Conservation (phyloP, 352 stramenopile species). For the Phytophthora tentaculata region DNA sequence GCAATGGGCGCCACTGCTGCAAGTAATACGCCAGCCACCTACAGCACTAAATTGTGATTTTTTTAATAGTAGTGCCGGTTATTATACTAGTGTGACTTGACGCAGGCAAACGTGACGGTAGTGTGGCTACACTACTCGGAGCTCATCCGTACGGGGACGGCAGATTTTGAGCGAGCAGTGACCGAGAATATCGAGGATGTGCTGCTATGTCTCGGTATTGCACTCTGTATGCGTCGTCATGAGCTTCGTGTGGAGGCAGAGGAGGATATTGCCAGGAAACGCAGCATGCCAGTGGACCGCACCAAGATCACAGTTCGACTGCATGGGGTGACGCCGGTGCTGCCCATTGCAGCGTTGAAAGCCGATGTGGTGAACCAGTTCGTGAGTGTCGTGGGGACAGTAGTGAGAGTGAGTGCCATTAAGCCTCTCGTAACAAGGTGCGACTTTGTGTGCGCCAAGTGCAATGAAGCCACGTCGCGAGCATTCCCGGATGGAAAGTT, state of each 20-base stretch:
- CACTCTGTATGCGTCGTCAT: slow-evolving; percentile 67
- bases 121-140: slow-evolving; percentile 65
- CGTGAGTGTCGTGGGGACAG: slow-evolving; percentile 71
- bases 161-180: slow-evolving; percentile 60
- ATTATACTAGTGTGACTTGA: slow-evolving; percentile 53
- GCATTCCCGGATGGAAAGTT: slow-evolving; percentile 88
- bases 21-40: slow-evolving; percentile 18
- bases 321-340: slow-evolving; percentile 67
- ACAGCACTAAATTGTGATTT: not conserved
- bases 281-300: slow-evolving; percentile 49
- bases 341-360: slow-evolving; percentile 77
- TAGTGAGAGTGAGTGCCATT: slow-evolving; percentile 86
- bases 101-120: slow-evolving; percentile 48
- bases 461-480: slow-evolving; percentile 68
- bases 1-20: slow-evolving; percentile 60
- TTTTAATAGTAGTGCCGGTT: slow-evolving; percentile 2
- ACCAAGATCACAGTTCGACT: slow-evolving; percentile 70
- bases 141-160: slow-evolving; percentile 51
- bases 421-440: slow-evolving; percentile 86
- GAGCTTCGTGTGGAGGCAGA: slow-evolving; percentile 63
- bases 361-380: slow-evolving; percentile 82
- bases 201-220: slow-evolving; percentile 67
- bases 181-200: slow-evolving; percentile 68
- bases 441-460: slow-evolving; percentile 89
- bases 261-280: slow-evolving; percentile 47